Base-by-base conservation (phyloP, 148 eudicot genomes). In the Diospyros kaki region DNA sequence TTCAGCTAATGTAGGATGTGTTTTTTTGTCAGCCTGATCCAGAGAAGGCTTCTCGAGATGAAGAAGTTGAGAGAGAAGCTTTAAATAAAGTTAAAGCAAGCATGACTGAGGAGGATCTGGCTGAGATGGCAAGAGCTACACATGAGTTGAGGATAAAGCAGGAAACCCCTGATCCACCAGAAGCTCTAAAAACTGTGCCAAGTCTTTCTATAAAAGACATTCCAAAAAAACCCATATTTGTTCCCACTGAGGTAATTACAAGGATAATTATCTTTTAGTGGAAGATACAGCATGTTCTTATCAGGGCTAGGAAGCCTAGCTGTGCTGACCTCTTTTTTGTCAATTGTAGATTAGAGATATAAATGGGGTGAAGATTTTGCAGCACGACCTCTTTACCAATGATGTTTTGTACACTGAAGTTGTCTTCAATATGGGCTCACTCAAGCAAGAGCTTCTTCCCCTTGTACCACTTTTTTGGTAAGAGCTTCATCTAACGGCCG, bases 91-190 rank as follows among this genome's bases (percentile, higher is more conserved):
- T 95, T 70, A 95, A 95, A 84, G 84, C 87, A 66, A 95, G 87
- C 75, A 88, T 95, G 99, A 95, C 98, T 18, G 75, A 89, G 75
- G 97, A 91, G 80, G 99, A 95, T 79, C 88, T 95, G 77, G 98
- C 97, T 76, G 99, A 91, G 83, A 81, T 95, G 79, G 90, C 97
- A 61, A 91, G 96, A 75, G 90, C 94, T 62, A 95, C 99, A 2
- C 84, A 93, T 48, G 99, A 89, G 73, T 75, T 95, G 66, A 89
- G 90, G 60, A 83, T 89, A 77, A 93, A 89, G 87, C 99, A 95
- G 78, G 99, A 95, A 87, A 95, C 99, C 66, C 98, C 99, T 64
- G 99, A 95, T 79, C 87, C 93, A 17, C 99, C 99, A 50, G 99
- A 93, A 83, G 99, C 99, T 78, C 80, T 95, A 48, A 93, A 93